These are phyloP conservation scores for Darksidea phi DNA, from an alignment of 495 filamentous ascomycete genomes.

Conservation along the genomic window DNA sequence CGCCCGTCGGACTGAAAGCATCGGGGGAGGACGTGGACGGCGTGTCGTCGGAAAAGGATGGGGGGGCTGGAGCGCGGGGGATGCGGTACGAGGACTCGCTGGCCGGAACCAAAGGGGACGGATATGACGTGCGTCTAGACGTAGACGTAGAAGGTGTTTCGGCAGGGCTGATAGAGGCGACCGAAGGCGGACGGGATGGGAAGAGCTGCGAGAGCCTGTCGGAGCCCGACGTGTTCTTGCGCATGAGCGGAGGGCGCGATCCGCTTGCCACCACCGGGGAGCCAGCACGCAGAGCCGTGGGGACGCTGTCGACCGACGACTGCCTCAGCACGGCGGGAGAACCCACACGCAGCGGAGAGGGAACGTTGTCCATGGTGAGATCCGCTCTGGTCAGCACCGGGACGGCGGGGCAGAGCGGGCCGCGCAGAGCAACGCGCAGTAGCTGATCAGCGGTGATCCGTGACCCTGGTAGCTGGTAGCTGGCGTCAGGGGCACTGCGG, in stretches of 20 bases:
- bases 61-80: conserved; percentile 31
- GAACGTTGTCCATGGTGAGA: conserved; percentile 28
- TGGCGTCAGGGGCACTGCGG: conserved; percentile 4
- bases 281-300: conserved; percentile 31
- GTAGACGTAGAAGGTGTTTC: conserved; percentile 18
- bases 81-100: conserved; percentile 30
- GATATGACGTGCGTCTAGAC: conserved; percentile 26
- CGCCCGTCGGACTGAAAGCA: conserved; percentile 7
- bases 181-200: conserved; percentile 28
- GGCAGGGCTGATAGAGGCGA: conserved; percentile 8
- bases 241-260: conserved; percentile 20
- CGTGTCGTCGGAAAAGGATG: conserved; percentile 29
- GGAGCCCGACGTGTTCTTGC: conserved; percentile 24
- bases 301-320: conserved; percentile 18
- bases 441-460: neutral
- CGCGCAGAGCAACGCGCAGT: neutral
- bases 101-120: conserved; percentile 28
- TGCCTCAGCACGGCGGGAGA: conserved; percentile 23
- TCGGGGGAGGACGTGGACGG: conserved; percentile 18
- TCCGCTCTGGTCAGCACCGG: too few relatives aligned
- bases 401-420: neutral
- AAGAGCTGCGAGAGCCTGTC: conserved; percentile 36
- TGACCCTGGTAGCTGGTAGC: neutral
- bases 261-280: conserved; percentile 28
- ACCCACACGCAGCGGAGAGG: conserved; percentile 30